phyloP scores from a whole-genome alignment of 257 asterid genomes.

The Anisodus tanguticus region DNA sequence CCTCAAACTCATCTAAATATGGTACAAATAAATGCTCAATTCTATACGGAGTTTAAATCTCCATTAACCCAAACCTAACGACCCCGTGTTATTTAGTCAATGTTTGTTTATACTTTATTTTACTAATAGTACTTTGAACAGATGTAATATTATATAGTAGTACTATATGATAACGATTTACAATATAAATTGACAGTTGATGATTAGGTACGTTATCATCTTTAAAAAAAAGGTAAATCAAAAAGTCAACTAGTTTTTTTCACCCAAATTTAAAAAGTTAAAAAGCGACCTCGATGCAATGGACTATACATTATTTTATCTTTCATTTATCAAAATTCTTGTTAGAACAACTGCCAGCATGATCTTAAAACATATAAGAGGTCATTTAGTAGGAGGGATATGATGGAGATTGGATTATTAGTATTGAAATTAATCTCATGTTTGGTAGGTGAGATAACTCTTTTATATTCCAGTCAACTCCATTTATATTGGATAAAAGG shows the following conservation, averaged over 20 bases:
- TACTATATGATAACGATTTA: not conserved
- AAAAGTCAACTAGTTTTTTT: not conserved
- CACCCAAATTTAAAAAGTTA: not conserved
- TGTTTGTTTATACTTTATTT: not conserved
- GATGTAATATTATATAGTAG: not conserved
- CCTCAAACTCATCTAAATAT: too few relatives aligned
- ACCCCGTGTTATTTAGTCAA: not conserved
- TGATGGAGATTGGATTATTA: too few relatives aligned
- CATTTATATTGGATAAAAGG: too few relatives aligned
- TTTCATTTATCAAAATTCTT: not conserved
- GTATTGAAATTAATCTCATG: too few relatives aligned
- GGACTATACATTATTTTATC: not conserved
- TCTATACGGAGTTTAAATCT: too few relatives aligned
- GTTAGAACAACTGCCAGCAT: not conserved
- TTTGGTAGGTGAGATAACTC: too few relatives aligned
- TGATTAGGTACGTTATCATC: constrained; percentile 19
- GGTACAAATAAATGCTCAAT: too few relatives aligned
- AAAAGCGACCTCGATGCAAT: not conserved
- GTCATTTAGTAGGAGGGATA: too few relatives aligned
- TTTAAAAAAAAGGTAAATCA: not conserved
- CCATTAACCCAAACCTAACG: too few relatives aligned
- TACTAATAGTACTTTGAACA: not conserved
- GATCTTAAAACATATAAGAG: too few relatives aligned
- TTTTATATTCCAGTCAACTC: too few relatives aligned
- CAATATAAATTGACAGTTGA: not conserved